A percentile compares a stretch with the other conserved stretches of the same genome.
Evolutionary conservation across 2,329 filamentous ascomycete genomes (phyloP).

Genomic region (Malbranchea zuffiana): DNA sequence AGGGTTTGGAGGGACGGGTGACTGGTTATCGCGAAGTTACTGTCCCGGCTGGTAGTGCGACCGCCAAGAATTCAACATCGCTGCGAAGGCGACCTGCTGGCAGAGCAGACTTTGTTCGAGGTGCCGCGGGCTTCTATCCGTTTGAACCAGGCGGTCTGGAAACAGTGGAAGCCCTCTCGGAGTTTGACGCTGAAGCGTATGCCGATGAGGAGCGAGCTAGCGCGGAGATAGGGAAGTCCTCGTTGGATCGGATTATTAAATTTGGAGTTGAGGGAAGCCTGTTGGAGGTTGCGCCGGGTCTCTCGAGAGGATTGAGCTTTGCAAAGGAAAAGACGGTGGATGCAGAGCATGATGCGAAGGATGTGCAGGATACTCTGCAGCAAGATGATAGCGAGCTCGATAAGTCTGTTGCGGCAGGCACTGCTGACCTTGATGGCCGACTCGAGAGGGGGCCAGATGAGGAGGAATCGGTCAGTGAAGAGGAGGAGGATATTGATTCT

Average conservation of each 20-base stretch:
- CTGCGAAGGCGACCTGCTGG: constrained; percentile 74
- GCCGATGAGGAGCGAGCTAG: constrained; percentile 37
- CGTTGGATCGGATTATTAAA: constrained; percentile 74
- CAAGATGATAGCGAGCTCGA: constrained; percentile 29
- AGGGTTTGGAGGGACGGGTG: constrained; percentile 83
- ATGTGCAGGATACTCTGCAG: constrained; percentile 55
- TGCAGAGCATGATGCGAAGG: constrained; percentile 50
- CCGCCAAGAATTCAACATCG: constrained; percentile 90
- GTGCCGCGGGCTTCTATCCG: constrained; percentile 85
- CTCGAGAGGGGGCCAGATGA: constrained; percentile 14
- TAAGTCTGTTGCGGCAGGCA: constrained; percentile 27
- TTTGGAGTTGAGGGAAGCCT: constrained; percentile 67
- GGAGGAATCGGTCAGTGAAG: constrained; percentile 23
- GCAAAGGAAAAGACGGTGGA: constrained; percentile 47
- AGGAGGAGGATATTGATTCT: constrained; percentile 59
- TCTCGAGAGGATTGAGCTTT: constrained; percentile 67
- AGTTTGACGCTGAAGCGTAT: constrained; percentile 63
- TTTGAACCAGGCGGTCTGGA: constrained; percentile 88
- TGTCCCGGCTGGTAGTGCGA: constrained; percentile 75
- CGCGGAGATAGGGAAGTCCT: constrained; percentile 26
- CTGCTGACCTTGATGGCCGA: constrained; percentile 18
- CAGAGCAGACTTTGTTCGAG: constrained; percentile 81
- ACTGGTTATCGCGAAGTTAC: constrained; percentile 93
- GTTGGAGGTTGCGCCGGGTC: constrained; percentile 70
- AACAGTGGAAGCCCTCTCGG: constrained; percentile 72